Evolutionary conservation across 306 rosid species (phyloP), one percentile per base, ranked within the genome.

Genomic region (Cyclanthera cordifolia): DNA sequence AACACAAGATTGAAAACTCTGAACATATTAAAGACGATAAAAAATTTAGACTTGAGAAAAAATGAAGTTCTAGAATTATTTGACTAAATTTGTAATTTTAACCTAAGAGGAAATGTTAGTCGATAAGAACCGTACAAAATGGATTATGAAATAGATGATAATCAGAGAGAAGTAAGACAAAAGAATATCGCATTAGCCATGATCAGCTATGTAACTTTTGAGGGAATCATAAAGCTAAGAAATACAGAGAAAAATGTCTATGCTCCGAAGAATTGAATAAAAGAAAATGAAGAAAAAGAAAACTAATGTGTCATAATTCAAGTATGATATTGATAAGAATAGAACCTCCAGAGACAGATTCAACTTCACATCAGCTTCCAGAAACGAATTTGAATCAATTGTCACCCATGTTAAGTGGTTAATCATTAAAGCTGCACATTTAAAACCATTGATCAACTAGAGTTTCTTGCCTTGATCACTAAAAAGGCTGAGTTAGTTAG

Each of bases 381-480:
- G 79, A 85, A 72, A 86, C 16, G 89, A 75, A 68, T 77, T 82
- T 27, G 82, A 75, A 64, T 69, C 80, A 69, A 61, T 39, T 27
- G 71, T 77, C 53, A 77, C 79, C 98, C 98, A 89, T 45, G 80
- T 83, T 89, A 93, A 85, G 75, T 78, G 95, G 76, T 89, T 93
- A 67, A 49, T 53, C 96, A 93, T 93, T 67, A 79, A 72, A n/a
- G 95, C 96, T 93, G 87, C 79, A 77, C 74, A 69, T 39, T 67
- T 72, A 74, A 55, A 66, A 56, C 3, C 70, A 63, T 41, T 43
- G 20, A 43, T 21, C 52, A 63, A 12, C 19, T 2, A 5, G 37
- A 64, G 9, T 21, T 13, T 64, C 69, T 64, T 14, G 30, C 5
- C 9, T 4, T 17, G n/a, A 19, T 61, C 69, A 39, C 51, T 61